phyloP scores from a whole-genome alignment of 1,284 basidiomycete genomes.

The Baeospora myosura region DNA sequence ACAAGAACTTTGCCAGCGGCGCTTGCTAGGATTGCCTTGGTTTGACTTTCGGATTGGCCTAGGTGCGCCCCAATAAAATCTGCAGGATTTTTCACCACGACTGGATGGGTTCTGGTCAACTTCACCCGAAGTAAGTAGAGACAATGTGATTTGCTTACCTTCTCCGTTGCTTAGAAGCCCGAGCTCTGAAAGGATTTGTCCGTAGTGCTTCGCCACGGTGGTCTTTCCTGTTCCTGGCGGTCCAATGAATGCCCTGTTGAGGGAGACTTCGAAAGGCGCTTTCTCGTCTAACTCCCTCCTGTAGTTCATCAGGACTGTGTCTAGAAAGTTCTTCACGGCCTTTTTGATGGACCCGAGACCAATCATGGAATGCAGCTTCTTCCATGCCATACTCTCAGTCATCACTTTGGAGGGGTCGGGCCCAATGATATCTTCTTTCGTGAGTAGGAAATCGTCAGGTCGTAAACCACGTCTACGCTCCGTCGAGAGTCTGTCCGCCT shows the following conservation, averaged over 20 bases:
- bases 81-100: constrained; percentile 57
- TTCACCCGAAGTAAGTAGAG: not conserved
- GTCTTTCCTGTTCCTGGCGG: constrained; percentile 65
- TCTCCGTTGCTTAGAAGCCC: constrained; percentile 59
- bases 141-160: constrained; percentile 33
- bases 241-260: constrained; percentile 59
- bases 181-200: constrained; percentile 50
- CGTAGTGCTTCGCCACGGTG: constrained; percentile 58
- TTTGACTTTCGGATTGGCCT: constrained; percentile 55
- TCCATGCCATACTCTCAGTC: constrained; percentile 40
- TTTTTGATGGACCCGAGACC: constrained; percentile 53
- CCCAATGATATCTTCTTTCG: constrained; percentile 52
- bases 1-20: constrained; percentile 58
- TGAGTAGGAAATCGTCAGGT: constrained; percentile 43
- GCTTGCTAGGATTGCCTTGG: constrained; percentile 49
- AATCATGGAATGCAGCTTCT: constrained; percentile 42
- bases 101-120: constrained; percentile 27
- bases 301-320: constrained; percentile 46
- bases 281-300: constrained; percentile 48
- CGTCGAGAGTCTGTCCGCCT: constrained; percentile 39
- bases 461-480: constrained; percentile 30
- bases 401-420: constrained; percentile 49
- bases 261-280: constrained; percentile 42
- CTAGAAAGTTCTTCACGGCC: constrained; percentile 40
- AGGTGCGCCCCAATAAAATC: constrained; percentile 52